These are phyloP conservation scores for Saraca asoca DNA, from an alignment of 331 rosid species.

Conservation along the genomic window DNA sequence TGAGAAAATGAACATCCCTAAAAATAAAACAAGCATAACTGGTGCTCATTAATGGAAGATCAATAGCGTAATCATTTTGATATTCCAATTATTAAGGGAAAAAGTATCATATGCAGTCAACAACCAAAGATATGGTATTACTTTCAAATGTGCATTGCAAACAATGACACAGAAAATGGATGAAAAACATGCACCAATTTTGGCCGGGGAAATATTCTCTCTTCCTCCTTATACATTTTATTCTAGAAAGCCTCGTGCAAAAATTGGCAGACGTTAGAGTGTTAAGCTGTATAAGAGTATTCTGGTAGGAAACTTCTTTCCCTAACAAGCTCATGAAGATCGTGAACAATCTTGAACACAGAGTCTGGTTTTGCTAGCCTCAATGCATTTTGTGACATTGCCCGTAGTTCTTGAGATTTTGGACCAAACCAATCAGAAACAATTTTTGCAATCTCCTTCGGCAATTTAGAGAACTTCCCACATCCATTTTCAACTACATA, in stretches of 20 bases:
- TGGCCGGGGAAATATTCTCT: conserved; percentile 18
- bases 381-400: conserved; percentile 83
- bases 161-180: conserved; percentile 26
- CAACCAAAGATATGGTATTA: conserved; percentile 24
- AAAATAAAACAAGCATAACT: too few relatives aligned
- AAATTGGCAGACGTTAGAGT: conserved; percentile 12
- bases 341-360: conserved; percentile 91
- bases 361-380: conserved; percentile 87
- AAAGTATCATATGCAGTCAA: background rate
- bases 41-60: too few relatives aligned
- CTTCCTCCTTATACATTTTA: too few relatives aligned
- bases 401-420: conserved; percentile 68
- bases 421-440: conserved; percentile 96
- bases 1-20: too few relatives aligned
- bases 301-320: conserved; percentile 22
- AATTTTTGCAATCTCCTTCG: conserved; percentile 76
- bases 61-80: too few relatives aligned
- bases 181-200: too few relatives aligned
- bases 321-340: conserved; percentile 40
- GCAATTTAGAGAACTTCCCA: conserved; percentile 87
- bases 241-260: conserved; percentile 9
- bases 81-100: too few relatives aligned
- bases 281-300: conserved; percentile 53
- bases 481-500: conserved; percentile 92
- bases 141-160: conserved; percentile 28